These are phyloP conservation scores for Eucalyptus cloeziana DNA, from an alignment of 345 rosid species.

Conservation along the genomic window DNA sequence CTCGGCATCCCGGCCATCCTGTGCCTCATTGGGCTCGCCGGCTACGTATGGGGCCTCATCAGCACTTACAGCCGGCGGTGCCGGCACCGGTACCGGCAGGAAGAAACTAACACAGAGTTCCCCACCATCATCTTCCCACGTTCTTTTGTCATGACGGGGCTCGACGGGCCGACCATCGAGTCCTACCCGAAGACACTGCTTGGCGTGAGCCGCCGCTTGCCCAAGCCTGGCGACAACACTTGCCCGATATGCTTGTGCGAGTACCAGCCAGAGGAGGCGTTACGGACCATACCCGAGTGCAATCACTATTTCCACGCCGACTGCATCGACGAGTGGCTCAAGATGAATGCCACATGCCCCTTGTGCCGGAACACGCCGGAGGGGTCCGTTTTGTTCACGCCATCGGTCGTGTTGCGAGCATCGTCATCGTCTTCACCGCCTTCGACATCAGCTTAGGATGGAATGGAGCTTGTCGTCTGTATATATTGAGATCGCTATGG, in stretches of 20 bases:
- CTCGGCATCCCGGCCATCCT: conserved; percentile 34
- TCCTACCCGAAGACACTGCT: conserved; percentile 42
- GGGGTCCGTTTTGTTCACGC: neutral
- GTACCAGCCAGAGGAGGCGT: conserved; percentile 33
- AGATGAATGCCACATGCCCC: conserved; percentile 40
- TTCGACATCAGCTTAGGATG: neutral
- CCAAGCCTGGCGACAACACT: conserved; percentile 26
- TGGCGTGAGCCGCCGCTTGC: conserved; percentile 37
- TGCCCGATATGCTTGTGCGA: conserved; percentile 51
- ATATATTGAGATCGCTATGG: neutral
- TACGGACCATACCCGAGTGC: conserved; percentile 54
- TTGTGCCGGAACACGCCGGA: conserved; percentile 36
- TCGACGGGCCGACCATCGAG: conserved; percentile 28
- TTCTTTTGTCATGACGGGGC: neutral
- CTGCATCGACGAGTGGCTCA: conserved; percentile 62
- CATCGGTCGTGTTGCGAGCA: neutral
- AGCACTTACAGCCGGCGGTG: neutral
- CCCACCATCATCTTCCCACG: neutral
- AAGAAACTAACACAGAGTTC: neutral
- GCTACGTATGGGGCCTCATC: conserved; percentile 7
- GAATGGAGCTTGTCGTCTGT: neutral
- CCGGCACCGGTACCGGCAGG: neutral
- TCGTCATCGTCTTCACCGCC: neutral
- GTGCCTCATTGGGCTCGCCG: conserved; percentile 18
- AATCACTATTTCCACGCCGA: conserved; percentile 42